Evolutionary conservation across 805 yeast species (phyloP).

Genomic region (Candida broadrunensis): DNA sequence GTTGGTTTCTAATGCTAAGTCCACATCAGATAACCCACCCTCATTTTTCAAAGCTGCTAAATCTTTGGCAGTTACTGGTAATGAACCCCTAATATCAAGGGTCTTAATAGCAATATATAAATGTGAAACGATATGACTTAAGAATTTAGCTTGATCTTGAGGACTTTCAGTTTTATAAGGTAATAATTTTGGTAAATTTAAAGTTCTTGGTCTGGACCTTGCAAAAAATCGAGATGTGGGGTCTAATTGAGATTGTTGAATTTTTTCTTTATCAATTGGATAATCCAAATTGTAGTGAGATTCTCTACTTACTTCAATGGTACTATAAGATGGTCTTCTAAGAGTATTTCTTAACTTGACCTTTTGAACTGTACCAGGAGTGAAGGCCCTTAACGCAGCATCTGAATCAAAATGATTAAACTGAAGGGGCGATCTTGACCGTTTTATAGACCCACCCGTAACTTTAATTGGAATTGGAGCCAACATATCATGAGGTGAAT

Average conservation of each 20-base stretch:
- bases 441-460: conserved; percentile 1
- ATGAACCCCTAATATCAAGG: conserved; percentile 68
- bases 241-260: conserved; percentile 24
- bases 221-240: conserved; percentile 36
- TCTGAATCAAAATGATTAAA: conserved; percentile 3
- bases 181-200: conserved; percentile 43
- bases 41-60: conserved; percentile 43
- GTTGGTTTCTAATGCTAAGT: conserved; percentile 53
- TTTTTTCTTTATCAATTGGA: conserved; percentile 39
- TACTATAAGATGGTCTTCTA: conserved; percentile 30
- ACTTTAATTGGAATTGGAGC: conserved; percentile 19
- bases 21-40: conserved; percentile 33
- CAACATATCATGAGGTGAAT: background rate
- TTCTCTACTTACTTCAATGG: conserved; percentile 27
- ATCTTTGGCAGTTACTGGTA: conserved; percentile 67
- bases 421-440: conserved; percentile 9
- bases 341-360: conserved; percentile 7
- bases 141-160: conserved; percentile 65
- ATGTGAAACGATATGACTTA: conserved; percentile 77
- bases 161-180: conserved; percentile 77
- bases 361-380: conserved; percentile 19
- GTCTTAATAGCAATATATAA: conserved; percentile 75
- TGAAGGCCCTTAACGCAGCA: conserved; percentile 17
- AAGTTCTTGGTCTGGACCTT: conserved; percentile 37
- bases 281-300: conserved; percentile 49